Evolutionary conservation across 805 yeast genomes (phyloP), one percentile per base, ranked within the genome.

Genomic region (Yarrowia sp.): DNA sequence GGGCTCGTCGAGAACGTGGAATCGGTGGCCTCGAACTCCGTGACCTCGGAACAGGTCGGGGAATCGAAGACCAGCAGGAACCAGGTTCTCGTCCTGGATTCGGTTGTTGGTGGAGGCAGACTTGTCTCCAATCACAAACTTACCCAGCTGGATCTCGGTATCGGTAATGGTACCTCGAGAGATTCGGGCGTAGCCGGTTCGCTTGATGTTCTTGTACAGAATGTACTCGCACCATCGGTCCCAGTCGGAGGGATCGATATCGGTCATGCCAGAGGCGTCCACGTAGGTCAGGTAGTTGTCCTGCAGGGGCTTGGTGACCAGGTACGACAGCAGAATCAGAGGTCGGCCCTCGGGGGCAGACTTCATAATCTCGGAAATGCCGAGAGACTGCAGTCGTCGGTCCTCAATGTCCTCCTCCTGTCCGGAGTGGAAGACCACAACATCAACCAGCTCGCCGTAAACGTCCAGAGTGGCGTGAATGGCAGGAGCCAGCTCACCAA

Each of bases 201-300:
- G 88, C 74, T 85, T 87, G 76, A 95, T 78, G 66, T 88, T 87
- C 75, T 92, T 89, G 83, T 88, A 95, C 69, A 95, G 78, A 68
- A 95, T 91, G 77, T 95, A 95, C 78, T 95, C 96, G 78, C 99
- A 95, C 99, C 99, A 95, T 78, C 99, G 85, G 73, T 95, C 99
- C 86, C 92, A 90, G 74, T 93, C 98, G 8, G 88, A 80, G 48
- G 92, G 88, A 75, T 95, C 99, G 68, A 95, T 92, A 75, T 95
- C 99, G 71, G 87, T 85, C 93, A 95, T 90, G 36, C 96, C 89
- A 1, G 93, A 86, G 69, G 79, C 76, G 58, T 88, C 89, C 17
- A 92, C 97, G 76, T 91, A 91, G 1, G 92, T 92, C 77, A 90
- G 87, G 80, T 93, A 93, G 76, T 95, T 93, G 10, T 98, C 98